Percentiles rank a stretch among this genome's conserved stretches.
phyloP scores from a whole-genome alignment of 768 basidiomycete genomes.

The Leccinum broughii region DNA sequence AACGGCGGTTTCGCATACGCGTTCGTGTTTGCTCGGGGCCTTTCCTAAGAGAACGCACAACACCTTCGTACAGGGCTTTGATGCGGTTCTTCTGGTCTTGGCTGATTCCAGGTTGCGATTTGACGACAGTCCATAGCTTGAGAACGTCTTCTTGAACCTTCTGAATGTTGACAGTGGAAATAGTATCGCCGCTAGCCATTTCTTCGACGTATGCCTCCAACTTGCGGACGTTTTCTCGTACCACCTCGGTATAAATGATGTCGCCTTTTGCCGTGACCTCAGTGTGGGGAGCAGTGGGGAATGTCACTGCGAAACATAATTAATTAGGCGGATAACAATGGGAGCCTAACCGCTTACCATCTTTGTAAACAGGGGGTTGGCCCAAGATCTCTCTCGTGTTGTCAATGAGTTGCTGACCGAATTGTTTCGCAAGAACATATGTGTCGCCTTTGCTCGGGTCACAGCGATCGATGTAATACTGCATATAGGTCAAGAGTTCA shows the following conservation, averaged over 20 bases:
- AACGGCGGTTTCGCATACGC: conserved; percentile 73
- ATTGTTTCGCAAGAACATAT: conserved; percentile 94
- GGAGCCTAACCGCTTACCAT: conserved; percentile 59
- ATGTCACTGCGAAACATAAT: conserved; percentile 64
- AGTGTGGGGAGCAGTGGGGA: conserved; percentile 96
- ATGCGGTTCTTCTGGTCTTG: conserved; percentile 96
- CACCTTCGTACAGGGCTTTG: conserved; percentile 94
- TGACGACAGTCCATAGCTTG: conserved; percentile 97
- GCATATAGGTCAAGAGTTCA: conserved; percentile 90
- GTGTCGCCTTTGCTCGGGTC: conserved; percentile 84
- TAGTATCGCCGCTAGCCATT: conserved; percentile 95
- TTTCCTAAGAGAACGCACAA: conserved; percentile 89
- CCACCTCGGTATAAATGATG: conserved; percentile 92
- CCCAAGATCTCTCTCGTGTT: conserved; percentile 86
- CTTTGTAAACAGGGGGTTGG: conserved; percentile 90
- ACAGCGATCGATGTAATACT: conserved; percentile 87
- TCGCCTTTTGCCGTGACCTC: conserved; percentile 94
- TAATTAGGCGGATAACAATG: background rate
- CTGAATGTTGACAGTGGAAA: conserved; percentile 87
- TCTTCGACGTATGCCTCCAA: conserved; percentile 97
- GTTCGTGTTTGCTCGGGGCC: conserved; percentile 61
- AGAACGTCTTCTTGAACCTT: conserved; percentile 97
- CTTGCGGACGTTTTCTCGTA: conserved; percentile 94
- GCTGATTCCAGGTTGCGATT: conserved; percentile 95
- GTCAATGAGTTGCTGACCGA: conserved; percentile 93